Evolutionary conservation across 2,329 filamentous ascomycete genomes (phyloP).

Genomic region (Calonectria fujianensis): DNA sequence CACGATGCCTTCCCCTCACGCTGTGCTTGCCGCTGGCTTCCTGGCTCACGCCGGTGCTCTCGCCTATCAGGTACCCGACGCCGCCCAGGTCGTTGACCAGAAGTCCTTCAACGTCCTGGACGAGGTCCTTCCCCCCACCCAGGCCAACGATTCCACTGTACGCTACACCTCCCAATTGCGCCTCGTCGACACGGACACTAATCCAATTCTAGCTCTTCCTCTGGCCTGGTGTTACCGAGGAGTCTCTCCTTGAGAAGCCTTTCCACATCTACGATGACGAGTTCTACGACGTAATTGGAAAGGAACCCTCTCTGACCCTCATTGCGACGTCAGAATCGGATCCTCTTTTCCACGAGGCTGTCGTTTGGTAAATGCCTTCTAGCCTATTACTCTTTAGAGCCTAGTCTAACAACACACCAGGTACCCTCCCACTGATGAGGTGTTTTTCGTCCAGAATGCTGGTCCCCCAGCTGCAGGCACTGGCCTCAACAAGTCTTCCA

Average conservation of each 20-base stretch:
- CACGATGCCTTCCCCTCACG: constrained; percentile 47
- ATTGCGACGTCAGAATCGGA: constrained; percentile 66
- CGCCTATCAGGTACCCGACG: constrained; percentile 67
- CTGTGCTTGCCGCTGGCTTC: constrained; percentile 46
- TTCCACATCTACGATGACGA: constrained; percentile 66
- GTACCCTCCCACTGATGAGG: constrained; percentile 68
- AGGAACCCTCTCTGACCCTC: constrained; percentile 68
- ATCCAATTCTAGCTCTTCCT: constrained; percentile 38
- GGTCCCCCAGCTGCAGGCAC: constrained; percentile 68
- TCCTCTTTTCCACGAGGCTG: constrained; percentile 74
- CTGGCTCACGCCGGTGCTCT: constrained; percentile 42
- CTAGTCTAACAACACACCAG: constrained; percentile 33
- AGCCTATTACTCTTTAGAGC: neutral
- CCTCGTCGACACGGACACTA: neutral
- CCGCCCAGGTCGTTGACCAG: constrained; percentile 51
- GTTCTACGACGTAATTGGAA: constrained; percentile 70
- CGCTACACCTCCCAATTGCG: neutral
- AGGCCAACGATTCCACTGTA: constrained; percentile 49
- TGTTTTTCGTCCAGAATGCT: constrained; percentile 74
- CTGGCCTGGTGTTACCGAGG: constrained; percentile 50
- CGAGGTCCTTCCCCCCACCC: constrained; percentile 41
- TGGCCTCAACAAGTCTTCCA: constrained; percentile 69
- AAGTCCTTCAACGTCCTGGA: constrained; percentile 50
- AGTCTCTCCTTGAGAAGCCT: constrained; percentile 48
- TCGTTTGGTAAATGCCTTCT: constrained; percentile 64